Evolutionary conservation across 805 yeast genomes (phyloP).

Genomic region (Yamadazyma scolyti): DNA sequence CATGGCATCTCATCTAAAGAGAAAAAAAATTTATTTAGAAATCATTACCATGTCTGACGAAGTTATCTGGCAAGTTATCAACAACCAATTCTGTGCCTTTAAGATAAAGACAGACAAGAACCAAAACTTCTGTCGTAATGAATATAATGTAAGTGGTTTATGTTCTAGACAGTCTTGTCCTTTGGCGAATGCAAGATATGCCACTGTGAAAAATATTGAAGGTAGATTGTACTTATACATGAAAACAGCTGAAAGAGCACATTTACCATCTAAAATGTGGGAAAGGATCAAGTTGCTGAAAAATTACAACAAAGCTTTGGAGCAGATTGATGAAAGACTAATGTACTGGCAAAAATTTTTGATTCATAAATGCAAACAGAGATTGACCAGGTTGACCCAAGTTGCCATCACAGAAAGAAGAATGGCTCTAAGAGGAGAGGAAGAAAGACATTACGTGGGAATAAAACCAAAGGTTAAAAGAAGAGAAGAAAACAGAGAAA

Average conservation of each 20-base stretch:
- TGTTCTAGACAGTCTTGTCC: constrained; percentile 96
- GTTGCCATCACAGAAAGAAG: constrained; percentile 95
- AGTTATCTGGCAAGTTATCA: constrained; percentile 96
- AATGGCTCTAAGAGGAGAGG: constrained; percentile 82
- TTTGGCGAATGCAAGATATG: constrained; percentile 87
- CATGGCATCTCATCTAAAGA: too few species aligned
- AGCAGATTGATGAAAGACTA: constrained; percentile 83
- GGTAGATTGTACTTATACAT: constrained; percentile 83
- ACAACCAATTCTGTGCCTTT: constrained; percentile 93
- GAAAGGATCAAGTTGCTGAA: constrained; percentile 88
- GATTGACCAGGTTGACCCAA: constrained; percentile 91
- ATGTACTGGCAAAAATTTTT: constrained; percentile 91
- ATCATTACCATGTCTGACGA: constrained; percentile 56
- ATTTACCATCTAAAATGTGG: constrained; percentile 92
- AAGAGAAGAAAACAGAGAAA: constrained; percentile 90
- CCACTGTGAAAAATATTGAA: constrained; percentile 77
- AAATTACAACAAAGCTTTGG: constrained; percentile 82
- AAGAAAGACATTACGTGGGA: constrained; percentile 91
- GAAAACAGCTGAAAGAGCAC: constrained; percentile 98
- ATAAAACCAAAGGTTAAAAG: constrained; percentile 91
- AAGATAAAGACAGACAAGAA: constrained; percentile 84
- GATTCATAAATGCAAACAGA: constrained; percentile 91
- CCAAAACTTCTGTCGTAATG: constrained; percentile 93
- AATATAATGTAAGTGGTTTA: constrained; percentile 91
- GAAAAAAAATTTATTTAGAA: too few species aligned